Evolutionary conservation across 31 red algal species (phyloP).

Genomic region (Bonnemaisonia californica): DNA sequence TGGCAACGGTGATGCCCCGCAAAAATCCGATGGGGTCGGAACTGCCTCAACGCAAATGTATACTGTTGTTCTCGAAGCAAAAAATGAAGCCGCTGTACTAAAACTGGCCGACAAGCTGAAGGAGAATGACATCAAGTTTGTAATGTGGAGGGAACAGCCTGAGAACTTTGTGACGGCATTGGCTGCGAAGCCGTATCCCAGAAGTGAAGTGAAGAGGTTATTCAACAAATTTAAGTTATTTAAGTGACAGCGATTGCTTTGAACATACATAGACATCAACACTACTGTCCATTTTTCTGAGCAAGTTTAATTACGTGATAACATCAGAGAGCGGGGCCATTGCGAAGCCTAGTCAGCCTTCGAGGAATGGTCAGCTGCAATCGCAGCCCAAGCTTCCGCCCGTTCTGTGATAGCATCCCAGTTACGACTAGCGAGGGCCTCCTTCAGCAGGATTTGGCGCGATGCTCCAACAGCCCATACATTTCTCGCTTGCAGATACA

Average conservation of each 20-base stretch:
- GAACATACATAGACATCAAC: too few relatives aligned
- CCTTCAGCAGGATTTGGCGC: conserved; percentile 55
- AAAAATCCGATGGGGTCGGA: not conserved
- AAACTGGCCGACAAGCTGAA: conserved; percentile 52
- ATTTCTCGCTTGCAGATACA: conserved; percentile 54
- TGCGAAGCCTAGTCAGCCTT: too few relatives aligned
- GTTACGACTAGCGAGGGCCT: not conserved
- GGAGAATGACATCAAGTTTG: conserved; percentile 41
- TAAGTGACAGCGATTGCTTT: too few relatives aligned
- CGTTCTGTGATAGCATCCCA: conserved; percentile 32
- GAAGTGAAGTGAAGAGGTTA: conserved; percentile 40
- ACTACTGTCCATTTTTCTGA: too few relatives aligned
- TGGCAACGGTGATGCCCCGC: conserved; percentile 8
- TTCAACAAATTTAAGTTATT: conserved; percentile 79
- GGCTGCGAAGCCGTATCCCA: conserved; percentile 59
- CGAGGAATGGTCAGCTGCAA: too few relatives aligned
- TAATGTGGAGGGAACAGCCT: conserved; percentile 89
- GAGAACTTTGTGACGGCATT: conserved; percentile 87
- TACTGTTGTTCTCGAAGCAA: conserved; percentile 81
- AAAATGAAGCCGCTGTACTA: conserved; percentile 62
- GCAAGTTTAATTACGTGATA: too few relatives aligned
- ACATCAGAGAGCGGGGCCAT: too few relatives aligned
- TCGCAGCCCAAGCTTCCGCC: conserved; percentile 26
- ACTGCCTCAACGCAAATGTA: conserved; percentile 70
- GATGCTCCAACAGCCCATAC: conserved; percentile 84